These are phyloP conservation scores for Zasmidium angulare DNA, from an alignment of 2,329 filamentous ascomycete species.

Conservation along the genomic window DNA sequence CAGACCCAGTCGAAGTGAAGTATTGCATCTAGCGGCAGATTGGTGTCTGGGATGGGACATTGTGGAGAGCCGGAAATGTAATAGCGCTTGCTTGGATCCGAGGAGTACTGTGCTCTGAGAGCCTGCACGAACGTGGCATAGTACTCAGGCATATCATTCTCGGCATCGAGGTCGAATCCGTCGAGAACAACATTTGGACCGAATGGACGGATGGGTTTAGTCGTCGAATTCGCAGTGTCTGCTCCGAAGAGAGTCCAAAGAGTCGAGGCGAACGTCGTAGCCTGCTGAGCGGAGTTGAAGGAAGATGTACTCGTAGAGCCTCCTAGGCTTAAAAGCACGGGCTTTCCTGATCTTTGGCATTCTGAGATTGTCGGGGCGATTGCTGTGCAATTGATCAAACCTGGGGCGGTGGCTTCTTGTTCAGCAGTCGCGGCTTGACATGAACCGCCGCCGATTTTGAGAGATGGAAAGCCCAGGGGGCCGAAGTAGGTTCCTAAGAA, in stretches of 20 bases:
- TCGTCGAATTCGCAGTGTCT: slow-evolving; percentile 21
- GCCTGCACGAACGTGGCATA: slow-evolving; percentile 31
- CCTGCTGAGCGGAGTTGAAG: slow-evolving; percentile 32
- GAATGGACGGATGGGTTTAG: slow-evolving; percentile 33
- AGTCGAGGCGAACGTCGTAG: slow-evolving; percentile 31
- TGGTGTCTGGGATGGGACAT: slow-evolving; percentile 38
- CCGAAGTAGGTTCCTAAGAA: slow-evolving; percentile 37
- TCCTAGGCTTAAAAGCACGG: slow-evolving; percentile 42
- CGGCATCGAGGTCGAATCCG: slow-evolving; percentile 43
- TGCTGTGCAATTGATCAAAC: slow-evolving; percentile 39
- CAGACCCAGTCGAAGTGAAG: slow-evolving; percentile 39
- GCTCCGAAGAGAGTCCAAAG: slow-evolving; percentile 41
- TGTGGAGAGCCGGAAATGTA: slow-evolving; percentile 41
- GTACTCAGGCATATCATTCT: slow-evolving; percentile 29
- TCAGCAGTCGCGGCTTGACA: slow-evolving; percentile 20
- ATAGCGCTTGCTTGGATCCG: slow-evolving; percentile 31
- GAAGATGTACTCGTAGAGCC: slow-evolving; percentile 29
- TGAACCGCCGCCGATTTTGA: slow-evolving; percentile 39
- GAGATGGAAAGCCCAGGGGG: slow-evolving; percentile 33
- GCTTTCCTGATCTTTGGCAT: slow-evolving; percentile 43
- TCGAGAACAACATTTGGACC: slow-evolving; percentile 33
- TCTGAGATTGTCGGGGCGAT: slow-evolving; percentile 35
- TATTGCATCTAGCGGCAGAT: slow-evolving; percentile 34
- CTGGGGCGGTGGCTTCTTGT: slow-evolving; percentile 38
- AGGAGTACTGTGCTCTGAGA: slow-evolving; percentile 27